Evolutionary conservation across 495 filamentous ascomycete genomes (phyloP).

Genomic region (Astrothelium macrocarpum): DNA sequence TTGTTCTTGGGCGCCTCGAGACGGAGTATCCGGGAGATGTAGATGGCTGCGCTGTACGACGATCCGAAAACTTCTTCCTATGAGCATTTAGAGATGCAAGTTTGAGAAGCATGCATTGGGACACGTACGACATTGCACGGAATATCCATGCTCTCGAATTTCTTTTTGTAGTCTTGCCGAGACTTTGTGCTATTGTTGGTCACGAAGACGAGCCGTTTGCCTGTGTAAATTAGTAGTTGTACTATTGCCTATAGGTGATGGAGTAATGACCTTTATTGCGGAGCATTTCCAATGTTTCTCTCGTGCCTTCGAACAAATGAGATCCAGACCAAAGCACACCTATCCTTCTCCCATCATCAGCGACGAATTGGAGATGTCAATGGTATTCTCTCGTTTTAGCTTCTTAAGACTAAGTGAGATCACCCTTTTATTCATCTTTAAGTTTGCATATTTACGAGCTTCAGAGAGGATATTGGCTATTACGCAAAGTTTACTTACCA

Average conservation of each 20-base stretch:
- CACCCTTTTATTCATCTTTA: too few species aligned
- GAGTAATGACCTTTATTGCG: constrained; percentile 55
- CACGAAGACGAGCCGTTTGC: constrained; percentile 90
- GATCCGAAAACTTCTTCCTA: constrained; percentile 94
- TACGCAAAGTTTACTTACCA: constrained; percentile 47
- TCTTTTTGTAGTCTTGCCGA: constrained; percentile 81
- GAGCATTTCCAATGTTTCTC: constrained; percentile 73
- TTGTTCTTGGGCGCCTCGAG: constrained; percentile 72
- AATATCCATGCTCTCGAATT: constrained; percentile 75
- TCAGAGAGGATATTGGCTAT: too few species aligned
- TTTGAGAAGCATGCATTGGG: not conserved
- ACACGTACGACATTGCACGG: constrained; percentile 51
- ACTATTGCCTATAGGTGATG: not conserved
- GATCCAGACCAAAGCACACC: constrained; percentile 96
- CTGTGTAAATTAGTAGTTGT: constrained; percentile 35
- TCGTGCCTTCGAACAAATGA: constrained; percentile 69
- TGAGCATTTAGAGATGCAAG: not conserved
- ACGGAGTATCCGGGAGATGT: constrained; percentile 85
- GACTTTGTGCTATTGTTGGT: constrained; percentile 99
- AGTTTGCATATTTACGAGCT: too few species aligned
- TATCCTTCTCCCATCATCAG: constrained; percentile 41
- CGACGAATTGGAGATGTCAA: not conserved
- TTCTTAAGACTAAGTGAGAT: too few species aligned
- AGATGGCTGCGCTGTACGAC: constrained; percentile 87
- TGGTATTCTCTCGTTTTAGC: not conserved